Base-by-base conservation (phyloP, 805 yeast species). In the Yamadazyma kitorensis region DNA sequence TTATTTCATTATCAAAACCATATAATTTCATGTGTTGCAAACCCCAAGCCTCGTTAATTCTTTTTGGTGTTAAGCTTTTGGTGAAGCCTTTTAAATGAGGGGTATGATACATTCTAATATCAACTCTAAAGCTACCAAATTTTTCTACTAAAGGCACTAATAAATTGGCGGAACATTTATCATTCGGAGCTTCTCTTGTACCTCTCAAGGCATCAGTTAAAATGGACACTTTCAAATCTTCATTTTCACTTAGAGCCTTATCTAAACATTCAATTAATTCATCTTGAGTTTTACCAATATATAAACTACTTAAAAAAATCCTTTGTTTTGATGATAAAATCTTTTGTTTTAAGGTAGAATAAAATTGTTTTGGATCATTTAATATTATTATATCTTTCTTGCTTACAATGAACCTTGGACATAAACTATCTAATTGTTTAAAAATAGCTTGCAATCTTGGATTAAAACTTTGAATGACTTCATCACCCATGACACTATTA, bases 11-110 rank as follows among this genome's bases (percentile, higher is more conserved):
- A 56, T 93, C 98, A 50, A 89, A 80, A 2, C 98, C 98, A 56
- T 93, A 93, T 18, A 93, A 72, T 56, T 93, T 93, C 98, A 93
- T 93, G 54, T 93, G 98, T 57, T 93, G 98, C 33, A 93, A 70
- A 0, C 98, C 98, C 62, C 73, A 76, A 3, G 94, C 89, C 61
- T 93, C 98, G 57, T 89, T 88, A 43, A 91, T 69, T 43, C 98
- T 72, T 39, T 74, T 81, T 0, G 98, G 98, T 3, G 87, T 70
- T 27, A 84, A 29, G 6, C 61, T 45, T 51, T 80, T 79, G 37
- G 76, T 72, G 39, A 86, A 51, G 0, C 95, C 95, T 24, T 72
- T 64, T 45, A 86, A 70, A 43, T 82, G 81, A 0, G 98, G 98
- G 0, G 98, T 91, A 48, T 84, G 94, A 58, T 86, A 93, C 70